A percentile compares a stretch with the other conserved stretches of the same genome.
Evolutionary conservation across 306 rosid genomes (phyloP).

Genomic region (Inga oerstediana): DNA sequence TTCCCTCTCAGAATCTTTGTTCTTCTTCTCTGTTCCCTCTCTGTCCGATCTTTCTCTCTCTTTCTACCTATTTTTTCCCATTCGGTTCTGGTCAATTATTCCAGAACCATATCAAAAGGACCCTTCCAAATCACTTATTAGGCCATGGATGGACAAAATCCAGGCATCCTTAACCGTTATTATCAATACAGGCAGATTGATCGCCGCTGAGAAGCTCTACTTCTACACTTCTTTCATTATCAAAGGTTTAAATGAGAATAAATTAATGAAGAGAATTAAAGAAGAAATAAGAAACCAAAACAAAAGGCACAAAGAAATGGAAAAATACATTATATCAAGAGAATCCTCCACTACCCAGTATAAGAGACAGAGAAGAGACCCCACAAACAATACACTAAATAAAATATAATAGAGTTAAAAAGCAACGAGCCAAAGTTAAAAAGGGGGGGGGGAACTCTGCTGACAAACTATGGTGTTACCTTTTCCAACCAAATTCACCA

Average conservation of each 20-base stretch:
- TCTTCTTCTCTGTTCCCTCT: too few species aligned
- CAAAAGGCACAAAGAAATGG: neutral
- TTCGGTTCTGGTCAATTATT: too few species aligned
- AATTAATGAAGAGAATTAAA: neutral
- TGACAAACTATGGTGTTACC: neutral
- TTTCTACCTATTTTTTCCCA: too few species aligned
- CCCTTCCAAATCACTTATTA: conserved; percentile 5
- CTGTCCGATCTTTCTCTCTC: too few species aligned
- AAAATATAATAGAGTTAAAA: neutral
- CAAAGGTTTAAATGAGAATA: neutral
- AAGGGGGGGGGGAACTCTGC: neutral
- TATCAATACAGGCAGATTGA: neutral
- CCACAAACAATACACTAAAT: neutral
- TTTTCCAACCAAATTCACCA: neutral
- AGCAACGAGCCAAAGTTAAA: neutral
- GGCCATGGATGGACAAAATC: conserved; percentile 18
- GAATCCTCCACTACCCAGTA: neutral
- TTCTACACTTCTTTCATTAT: neutral
- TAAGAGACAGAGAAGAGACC: neutral
- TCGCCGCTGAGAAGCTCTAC: neutral
- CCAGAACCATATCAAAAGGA: neutral
- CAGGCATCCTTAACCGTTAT: neutral
- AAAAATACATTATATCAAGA: neutral
- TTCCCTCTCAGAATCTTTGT: too few species aligned
- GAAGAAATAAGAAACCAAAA: neutral